Evolutionary conservation across 805 yeast species (phyloP).

Genomic region (Hanseniaspora vineae): DNA sequence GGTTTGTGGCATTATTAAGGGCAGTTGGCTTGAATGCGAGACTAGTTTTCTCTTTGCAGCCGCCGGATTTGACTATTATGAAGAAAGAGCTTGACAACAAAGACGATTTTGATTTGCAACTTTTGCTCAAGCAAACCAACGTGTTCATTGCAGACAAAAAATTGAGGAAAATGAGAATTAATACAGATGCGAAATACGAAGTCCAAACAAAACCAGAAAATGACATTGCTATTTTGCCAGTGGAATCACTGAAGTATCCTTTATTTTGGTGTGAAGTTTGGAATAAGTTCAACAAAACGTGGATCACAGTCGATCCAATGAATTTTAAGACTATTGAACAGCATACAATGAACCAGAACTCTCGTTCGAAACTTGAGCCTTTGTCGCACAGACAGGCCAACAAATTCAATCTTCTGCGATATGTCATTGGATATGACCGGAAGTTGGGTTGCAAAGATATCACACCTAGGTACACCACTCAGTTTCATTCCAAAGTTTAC

Average conservation of each 20-base stretch:
- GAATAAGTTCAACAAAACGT: constrained; percentile 56
- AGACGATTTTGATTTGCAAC: background rate
- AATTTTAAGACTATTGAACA: constrained; percentile 52
- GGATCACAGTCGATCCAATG: constrained; percentile 83
- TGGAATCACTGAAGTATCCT: constrained; percentile 34
- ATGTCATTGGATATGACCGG: constrained; percentile 67
- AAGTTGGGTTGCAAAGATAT: constrained; percentile 62
- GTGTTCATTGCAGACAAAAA: background rate
- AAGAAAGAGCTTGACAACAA: constrained; percentile 8
- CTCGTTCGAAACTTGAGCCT: constrained; percentile 58
- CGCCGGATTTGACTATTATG: constrained; percentile 63
- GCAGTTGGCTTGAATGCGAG: constrained; percentile 61
- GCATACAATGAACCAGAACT: constrained; percentile 29
- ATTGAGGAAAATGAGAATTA: background rate
- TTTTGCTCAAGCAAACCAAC: constrained; percentile 3
- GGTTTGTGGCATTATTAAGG: constrained; percentile 66
- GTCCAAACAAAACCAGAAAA: background rate
- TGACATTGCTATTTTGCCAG: background rate
- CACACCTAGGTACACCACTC: constrained; percentile 63
- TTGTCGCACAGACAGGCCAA: constrained; percentile 39
- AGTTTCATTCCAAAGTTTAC: constrained; percentile 54
- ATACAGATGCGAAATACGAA: background rate
- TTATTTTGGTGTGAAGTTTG: constrained; percentile 92
- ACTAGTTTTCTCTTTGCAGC: constrained; percentile 72
- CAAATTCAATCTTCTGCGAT: constrained; percentile 42